Percentiles rank a stretch among this genome's conserved stretches.
Evolutionary conservation across 2,329 filamentous ascomycete species (phyloP).

Genomic region (Hawksworthiomyces lignivorus): DNA sequence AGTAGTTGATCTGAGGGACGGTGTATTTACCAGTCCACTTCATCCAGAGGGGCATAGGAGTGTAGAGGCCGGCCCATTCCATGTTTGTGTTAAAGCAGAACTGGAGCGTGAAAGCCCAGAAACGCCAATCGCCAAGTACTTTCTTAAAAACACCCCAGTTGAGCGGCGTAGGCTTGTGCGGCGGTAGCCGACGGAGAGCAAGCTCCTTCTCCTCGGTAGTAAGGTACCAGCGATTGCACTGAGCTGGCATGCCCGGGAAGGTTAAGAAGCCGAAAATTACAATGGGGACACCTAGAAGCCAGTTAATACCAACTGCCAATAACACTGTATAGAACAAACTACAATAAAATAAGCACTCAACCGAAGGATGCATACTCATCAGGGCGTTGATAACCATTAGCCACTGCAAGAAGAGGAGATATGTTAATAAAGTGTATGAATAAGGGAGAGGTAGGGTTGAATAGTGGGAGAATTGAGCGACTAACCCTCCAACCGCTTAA

Average conservation of each 20-base stretch:
- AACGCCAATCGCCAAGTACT: constrained; percentile 43
- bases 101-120: constrained; percentile 61
- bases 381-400: constrained; percentile 10
- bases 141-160: not conserved
- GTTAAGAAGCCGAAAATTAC: constrained; percentile 6
- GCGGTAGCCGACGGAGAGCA: constrained; percentile 30
- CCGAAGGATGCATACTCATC: too few relatives aligned
- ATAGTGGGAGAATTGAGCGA: too few relatives aligned
- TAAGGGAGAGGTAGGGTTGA: too few relatives aligned
- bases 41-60: constrained; percentile 49
- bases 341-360: too few relatives aligned
- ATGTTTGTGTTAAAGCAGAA: constrained; percentile 54
- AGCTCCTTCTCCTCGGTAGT: constrained; percentile 26
- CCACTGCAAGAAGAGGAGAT: too few relatives aligned
- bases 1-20: constrained; percentile 45
- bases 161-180: constrained; percentile 24
- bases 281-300: too few relatives aligned
- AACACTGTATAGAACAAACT: too few relatives aligned
- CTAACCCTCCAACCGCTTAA: constrained; percentile 11
- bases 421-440: too few relatives aligned
- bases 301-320: too few relatives aligned
- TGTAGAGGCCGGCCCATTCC: constrained; percentile 64
- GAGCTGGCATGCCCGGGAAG: constrained; percentile 8
- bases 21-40: constrained; percentile 35
- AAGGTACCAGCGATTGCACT: constrained; percentile 36